Evolutionary conservation across 2,329 filamentous ascomycete genomes (phyloP).

Genomic region (Stachybotrys elegans): DNA sequence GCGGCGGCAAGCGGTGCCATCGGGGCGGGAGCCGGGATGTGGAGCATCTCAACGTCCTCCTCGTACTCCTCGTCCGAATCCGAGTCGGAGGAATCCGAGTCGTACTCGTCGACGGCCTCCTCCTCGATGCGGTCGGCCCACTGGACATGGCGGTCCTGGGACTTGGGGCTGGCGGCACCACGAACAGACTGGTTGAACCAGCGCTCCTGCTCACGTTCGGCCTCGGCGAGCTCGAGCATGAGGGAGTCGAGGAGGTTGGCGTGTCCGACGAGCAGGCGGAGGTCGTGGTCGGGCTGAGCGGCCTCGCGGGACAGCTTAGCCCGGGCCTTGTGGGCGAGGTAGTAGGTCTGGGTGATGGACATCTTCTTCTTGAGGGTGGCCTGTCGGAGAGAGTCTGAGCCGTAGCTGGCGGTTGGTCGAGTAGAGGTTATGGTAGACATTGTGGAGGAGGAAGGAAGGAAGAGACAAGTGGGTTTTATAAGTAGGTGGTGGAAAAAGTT

Average conservation of each 20-base stretch:
- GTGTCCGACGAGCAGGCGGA: constrained; percentile 91
- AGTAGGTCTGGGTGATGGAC: constrained; percentile 98
- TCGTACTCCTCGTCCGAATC: constrained; percentile 46
- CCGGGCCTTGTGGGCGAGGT: constrained; percentile 92
- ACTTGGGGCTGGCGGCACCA: constrained; percentile 51
- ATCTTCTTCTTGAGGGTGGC: constrained; percentile 68
- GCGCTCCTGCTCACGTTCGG: constrained; percentile 90
- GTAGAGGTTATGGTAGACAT: constrained; percentile 23
- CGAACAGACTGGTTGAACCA: constrained; percentile 97
- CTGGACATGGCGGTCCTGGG: constrained; percentile 70
- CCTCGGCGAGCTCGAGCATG: constrained; percentile 88
- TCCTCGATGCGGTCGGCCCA: constrained; percentile 79
- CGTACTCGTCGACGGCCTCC: constrained; percentile 65
- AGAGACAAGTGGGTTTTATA: constrained; percentile 7
- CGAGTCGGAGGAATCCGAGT: constrained; percentile 57
- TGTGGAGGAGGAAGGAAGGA: constrained; percentile 12
- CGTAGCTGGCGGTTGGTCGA: constrained; percentile 9
- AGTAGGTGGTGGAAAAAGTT: constrained; percentile 13
- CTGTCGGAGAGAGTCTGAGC: constrained; percentile 23
- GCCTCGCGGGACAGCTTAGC: constrained; percentile 94
- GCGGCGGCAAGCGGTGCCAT: constrained; percentile 37
- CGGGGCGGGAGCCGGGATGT: constrained; percentile 37
- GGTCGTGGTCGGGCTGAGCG: constrained; percentile 85
- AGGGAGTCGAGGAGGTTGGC: constrained; percentile 95
- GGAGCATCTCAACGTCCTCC: constrained; percentile 54